Conservation (phyloP, 2,329 filamentous ascomycete species). For the Paraconiothyrium sp. region DNA sequence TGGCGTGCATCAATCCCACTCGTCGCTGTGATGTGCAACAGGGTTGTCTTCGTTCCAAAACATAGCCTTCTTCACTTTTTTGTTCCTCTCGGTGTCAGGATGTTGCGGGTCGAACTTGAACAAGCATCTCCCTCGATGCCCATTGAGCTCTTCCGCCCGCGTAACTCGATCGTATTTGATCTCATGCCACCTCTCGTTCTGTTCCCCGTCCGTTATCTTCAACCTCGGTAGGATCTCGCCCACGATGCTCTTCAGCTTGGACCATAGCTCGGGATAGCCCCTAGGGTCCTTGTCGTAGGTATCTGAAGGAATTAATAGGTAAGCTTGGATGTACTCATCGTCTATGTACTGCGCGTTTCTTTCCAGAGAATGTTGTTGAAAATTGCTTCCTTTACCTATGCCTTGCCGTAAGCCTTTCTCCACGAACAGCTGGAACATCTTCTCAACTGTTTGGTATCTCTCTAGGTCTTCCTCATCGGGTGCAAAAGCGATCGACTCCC, state of each 20-base stretch:
- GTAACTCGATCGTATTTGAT: neutral
- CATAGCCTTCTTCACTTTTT: neutral
- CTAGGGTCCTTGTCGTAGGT: too few species aligned
- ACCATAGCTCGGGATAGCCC: too few species aligned
- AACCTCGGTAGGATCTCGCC: too few species aligned
- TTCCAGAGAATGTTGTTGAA: neutral
- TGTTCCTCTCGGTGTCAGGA: neutral
- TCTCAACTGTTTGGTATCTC: too few species aligned
- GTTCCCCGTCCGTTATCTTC: too few species aligned
- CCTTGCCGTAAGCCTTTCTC: too few species aligned
- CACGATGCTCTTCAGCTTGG: too few species aligned
- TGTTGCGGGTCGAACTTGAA: constrained; percentile 1
- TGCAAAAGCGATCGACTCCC: too few species aligned
- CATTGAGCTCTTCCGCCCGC: too few species aligned
- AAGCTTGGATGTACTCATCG: neutral
- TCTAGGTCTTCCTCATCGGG: too few species aligned
- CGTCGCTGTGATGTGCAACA: neutral
- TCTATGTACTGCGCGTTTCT: neutral
- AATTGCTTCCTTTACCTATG: too few species aligned
- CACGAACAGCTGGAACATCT: neutral
- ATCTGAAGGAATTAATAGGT: neutral
- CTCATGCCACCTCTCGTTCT: too few species aligned
- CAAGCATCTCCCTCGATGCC: neutral
- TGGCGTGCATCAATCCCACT: neutral
- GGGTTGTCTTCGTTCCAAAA: neutral